phyloP scores from a whole-genome alignment of 2,329 filamentous ascomycete genomes.

The Colletotrichum spinosum region DNA sequence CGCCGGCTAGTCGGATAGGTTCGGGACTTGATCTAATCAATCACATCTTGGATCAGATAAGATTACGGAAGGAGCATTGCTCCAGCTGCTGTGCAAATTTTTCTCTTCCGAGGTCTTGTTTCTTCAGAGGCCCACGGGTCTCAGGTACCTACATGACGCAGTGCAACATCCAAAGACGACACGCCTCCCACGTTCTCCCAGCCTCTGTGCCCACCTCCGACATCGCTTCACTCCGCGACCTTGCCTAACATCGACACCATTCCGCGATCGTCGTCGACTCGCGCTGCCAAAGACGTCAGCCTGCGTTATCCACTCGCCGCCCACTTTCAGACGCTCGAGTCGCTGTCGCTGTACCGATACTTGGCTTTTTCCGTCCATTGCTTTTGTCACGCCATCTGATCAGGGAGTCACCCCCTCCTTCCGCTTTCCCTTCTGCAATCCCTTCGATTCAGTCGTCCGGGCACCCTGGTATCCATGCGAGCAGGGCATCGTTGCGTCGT shows the following conservation, averaged over 20 bases:
- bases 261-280: conserved; percentile 19
- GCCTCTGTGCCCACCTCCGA: conserved; percentile 7
- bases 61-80: conserved; percentile 30
- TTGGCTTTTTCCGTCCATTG: neutral
- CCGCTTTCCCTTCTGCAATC: neutral
- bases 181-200: no score
- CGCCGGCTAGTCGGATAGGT: conserved; percentile 16
- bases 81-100: conserved; percentile 23
- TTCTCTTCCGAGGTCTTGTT: conserved; percentile 5
- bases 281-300: conserved; percentile 30
- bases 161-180: no score
- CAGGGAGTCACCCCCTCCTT: neutral
- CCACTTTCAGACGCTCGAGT: conserved; percentile 4
- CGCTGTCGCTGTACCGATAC: conserved; percentile 10
- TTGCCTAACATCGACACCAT: conserved; percentile 12
- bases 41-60: conserved; percentile 39
- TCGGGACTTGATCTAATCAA: conserved; percentile 37
- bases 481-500: conserved; percentile 17
- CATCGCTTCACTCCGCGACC: conserved; percentile 5
- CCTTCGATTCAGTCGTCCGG: conserved; percentile 11
- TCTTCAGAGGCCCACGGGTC: neutral
- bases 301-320: conserved; percentile 20
- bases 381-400: conserved; percentile 12
- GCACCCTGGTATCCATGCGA: conserved; percentile 24
- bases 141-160: no score